phyloP scores from a whole-genome alignment of 192 early-diverging fungal genomes.

The Geosiphon pyriformis region DNA sequence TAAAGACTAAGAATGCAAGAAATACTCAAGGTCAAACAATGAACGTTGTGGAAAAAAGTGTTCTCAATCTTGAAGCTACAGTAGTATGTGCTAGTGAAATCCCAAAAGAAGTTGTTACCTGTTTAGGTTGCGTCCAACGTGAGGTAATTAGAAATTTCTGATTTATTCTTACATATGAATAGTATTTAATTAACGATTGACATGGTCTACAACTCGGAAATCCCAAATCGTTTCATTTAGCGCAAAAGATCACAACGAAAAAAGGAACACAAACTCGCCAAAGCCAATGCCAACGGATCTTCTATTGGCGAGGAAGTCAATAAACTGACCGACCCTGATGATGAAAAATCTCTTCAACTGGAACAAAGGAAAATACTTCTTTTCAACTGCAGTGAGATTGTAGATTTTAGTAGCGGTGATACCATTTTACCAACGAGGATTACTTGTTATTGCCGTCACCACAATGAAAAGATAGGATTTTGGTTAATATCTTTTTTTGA shows the following conservation, averaged over 20 bases:
- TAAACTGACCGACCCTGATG: conserved; percentile 32
- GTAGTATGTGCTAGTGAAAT: conserved; percentile 84
- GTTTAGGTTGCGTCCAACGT: conserved; percentile 76
- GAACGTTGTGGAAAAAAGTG: conserved; percentile 15
- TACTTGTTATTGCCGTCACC: conserved; percentile 96
- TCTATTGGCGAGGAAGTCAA: conserved; percentile 14
- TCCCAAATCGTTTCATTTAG: conserved; percentile 7
- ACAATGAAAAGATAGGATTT: conserved; percentile 90
- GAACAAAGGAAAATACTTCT: conserved; percentile 79
- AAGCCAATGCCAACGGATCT: conserved; percentile 22
- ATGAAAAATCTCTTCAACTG: conserved; percentile 59
- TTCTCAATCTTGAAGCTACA: conserved; percentile 68
- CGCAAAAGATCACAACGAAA: conserved; percentile 64
- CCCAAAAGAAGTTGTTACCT: conserved; percentile 69
- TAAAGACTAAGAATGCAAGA: conserved; percentile 39
- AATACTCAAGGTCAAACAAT: conserved; percentile 18
- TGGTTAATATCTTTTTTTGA: conserved; percentile 37
- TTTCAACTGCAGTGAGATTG: conserved; percentile 81
- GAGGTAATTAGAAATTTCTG: conserved; percentile 63
- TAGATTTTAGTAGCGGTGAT: conserved; percentile 88
- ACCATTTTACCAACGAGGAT: conserved; percentile 85
- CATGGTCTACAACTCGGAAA: background rate
- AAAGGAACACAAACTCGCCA: conserved; percentile 45
- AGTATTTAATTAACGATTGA: too few relatives aligned
- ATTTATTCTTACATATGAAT: too few relatives aligned